Base-by-base conservation (phyloP, 2,329 filamentous ascomycete genomes). In the Verticillium longisporum region DNA sequence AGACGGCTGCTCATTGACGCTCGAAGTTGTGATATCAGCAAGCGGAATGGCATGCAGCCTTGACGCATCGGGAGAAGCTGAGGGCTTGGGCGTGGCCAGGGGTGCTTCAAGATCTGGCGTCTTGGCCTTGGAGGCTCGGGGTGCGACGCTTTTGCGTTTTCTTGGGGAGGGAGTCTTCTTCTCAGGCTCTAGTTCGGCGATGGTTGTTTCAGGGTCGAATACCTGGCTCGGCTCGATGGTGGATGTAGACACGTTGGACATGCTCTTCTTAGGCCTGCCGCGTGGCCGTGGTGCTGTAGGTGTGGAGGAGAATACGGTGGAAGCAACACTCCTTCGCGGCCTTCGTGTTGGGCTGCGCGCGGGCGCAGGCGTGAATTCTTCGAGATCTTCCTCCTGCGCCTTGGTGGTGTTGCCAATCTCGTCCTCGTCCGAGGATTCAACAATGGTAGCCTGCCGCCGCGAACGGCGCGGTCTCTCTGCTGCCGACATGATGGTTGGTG, bases 291-390 rank as follows among this genome's bases (percentile, higher is more conserved):
- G 61, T 31, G 71, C 59, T 1, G 68, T 62, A 5, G 68, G 57
- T 61, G 69, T 55, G 61, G 73, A 79, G 31, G 83, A 80, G 7
- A 82, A 75, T 10, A 78, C 69, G 6, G 78, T 75, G 6, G 80
- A 73, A 15, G 79, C 77, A 3, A 78, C 76, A 9, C 81, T 77
- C 61, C 72, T 75, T 56, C 79, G 75, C 21, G 45, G 45, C 45
- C 21, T 50, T 26, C 70, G 70, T 21, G 78, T 75, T 59, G 83
- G 80, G 62, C 80, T 84, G 56, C 78, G 80, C 62, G 83, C 79
- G 1, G 88, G 83, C 56, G 88, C 89, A 2, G 92, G 92, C 55
- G 89, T 89, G 69, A 92, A 95, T 57, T 96, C 91, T 57, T 93
- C 89, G 65, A 90, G 89, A 57, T 78, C 81, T 3, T 89, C 84